These are phyloP conservation scores for Trichosphaerium sp. DNA, from an alignment of 78 protist species.

Conservation along the genomic window DNA sequence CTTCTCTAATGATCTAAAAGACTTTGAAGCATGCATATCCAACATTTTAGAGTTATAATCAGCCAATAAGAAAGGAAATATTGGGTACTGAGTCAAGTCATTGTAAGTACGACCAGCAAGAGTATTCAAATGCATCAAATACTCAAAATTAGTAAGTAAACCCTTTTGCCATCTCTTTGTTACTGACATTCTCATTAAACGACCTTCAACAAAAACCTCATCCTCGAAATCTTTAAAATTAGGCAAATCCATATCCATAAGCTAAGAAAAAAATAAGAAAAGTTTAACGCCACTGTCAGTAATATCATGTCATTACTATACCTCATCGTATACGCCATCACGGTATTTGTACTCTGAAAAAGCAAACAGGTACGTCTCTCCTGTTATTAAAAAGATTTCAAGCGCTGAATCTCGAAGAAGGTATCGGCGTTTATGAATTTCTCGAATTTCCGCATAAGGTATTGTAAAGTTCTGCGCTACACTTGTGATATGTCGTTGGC, in stretches of 20 bases:
- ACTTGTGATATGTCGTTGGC: not conserved
- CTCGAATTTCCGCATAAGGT: conserved; percentile 38
- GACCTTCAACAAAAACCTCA: conserved; percentile 39
- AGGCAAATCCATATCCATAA: conserved; percentile 37
- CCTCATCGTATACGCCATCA: conserved; percentile 14
- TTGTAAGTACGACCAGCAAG: conserved; percentile 86
- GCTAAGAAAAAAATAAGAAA: not conserved
- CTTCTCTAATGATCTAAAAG: conserved; percentile 64
- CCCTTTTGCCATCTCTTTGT: conserved; percentile 70
- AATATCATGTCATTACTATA: not conserved
- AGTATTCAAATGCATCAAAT: conserved; percentile 79
- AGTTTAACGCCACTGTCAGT: not conserved
- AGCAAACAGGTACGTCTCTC: conserved; percentile 54
- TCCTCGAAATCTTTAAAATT: conserved; percentile 56
- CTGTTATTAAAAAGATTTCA: conserved; percentile 61
- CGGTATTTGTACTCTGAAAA: conserved; percentile 30
- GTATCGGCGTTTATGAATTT: conserved; percentile 63
- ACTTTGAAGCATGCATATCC: conserved; percentile 44
- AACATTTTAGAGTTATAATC: conserved; percentile 41
- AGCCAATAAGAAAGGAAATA: conserved; percentile 65
- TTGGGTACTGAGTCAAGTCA: conserved; percentile 90
- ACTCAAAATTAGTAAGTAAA: conserved; percentile 72
- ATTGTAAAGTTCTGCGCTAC: not conserved
- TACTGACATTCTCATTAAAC: conserved; percentile 24
- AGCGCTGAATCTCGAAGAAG: conserved; percentile 56